Evolutionary conservation across 179 eudicot genomes (phyloP).

Genomic region (Patellifolia procumbens): DNA sequence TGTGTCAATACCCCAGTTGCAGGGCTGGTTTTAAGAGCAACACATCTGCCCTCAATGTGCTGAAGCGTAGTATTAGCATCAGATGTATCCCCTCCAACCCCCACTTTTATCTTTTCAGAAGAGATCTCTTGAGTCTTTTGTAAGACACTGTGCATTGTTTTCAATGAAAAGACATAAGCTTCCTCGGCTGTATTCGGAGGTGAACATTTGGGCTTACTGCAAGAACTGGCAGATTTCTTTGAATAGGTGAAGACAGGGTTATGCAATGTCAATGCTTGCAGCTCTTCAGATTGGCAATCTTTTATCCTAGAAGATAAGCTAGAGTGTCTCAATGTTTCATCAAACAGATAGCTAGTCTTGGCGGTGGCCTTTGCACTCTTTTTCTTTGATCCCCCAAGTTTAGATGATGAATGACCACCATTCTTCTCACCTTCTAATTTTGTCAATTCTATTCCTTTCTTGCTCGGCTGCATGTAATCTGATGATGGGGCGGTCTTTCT

Average conservation of each 20-base stretch:
- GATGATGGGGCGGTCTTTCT: slow-evolving; percentile 14
- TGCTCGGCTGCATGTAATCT: slow-evolving; percentile 13
- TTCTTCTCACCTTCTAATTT: not conserved
- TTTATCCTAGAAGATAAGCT: slow-evolving; percentile 3
- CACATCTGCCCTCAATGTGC: not conserved
- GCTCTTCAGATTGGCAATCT: slow-evolving; percentile 19
- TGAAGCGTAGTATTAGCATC: slow-evolving; percentile 15
- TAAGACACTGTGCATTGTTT: not conserved
- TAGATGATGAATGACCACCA: slow-evolving; percentile 16
- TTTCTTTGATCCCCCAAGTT: slow-evolving; percentile 16
- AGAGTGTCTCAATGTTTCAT: slow-evolving; percentile 11
- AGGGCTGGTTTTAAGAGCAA: slow-evolving; percentile 15
- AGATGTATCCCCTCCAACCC: not conserved
- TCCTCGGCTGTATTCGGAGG: not conserved
- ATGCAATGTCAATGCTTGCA: slow-evolving; percentile 9
- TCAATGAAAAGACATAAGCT: slow-evolving; percentile 16
- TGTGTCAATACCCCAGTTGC: slow-evolving; percentile 5
- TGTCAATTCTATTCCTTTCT: slow-evolving; percentile 2
- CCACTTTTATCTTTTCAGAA: slow-evolving; percentile 6
- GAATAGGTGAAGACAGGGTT: slow-evolving; percentile 24
- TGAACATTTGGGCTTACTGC: slow-evolving; percentile 14
- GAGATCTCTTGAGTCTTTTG: slow-evolving; percentile 11
- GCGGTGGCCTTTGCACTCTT: not conserved
- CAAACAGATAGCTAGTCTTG: not conserved
- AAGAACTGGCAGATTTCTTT: not conserved